Evolutionary conservation across 176 grass and related monocot genomes (phyloP).

Genomic region (Alopecurus myosuroides): DNA sequence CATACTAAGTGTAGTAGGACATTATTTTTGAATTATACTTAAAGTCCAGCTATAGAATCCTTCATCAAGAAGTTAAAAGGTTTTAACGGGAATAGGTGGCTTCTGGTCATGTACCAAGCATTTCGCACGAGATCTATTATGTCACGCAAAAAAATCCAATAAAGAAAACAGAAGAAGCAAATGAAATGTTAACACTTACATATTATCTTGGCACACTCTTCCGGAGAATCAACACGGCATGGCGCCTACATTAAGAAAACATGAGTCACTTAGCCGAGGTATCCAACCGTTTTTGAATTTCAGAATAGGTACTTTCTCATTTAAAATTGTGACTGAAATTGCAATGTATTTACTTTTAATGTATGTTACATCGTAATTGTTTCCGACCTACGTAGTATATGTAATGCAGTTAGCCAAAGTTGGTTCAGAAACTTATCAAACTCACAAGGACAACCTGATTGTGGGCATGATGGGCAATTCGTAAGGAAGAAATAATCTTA

Average conservation of each 20-base stretch:
- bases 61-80: background rate
- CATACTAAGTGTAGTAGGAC: background rate
- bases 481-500: background rate
- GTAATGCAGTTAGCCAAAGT: background rate
- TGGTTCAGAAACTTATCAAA: background rate
- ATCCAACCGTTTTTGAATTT: background rate
- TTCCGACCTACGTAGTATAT: no score
- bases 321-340: background rate
- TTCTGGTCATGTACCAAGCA: background rate
- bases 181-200: constrained; percentile 27
- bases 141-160: background rate
- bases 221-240: constrained; percentile 75
- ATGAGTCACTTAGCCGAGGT: background rate
- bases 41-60: background rate
- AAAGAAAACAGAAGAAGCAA: background rate
- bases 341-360: background rate
- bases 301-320: background rate
- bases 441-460: background rate
- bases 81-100: background rate
- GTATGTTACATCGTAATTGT: no score
- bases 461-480: background rate
- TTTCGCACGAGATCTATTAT: background rate
- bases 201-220: constrained; percentile 85
- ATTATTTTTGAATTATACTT: background rate
- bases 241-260: constrained; percentile 50